Evolutionary conservation across 208 protist genomes (phyloP).

Genomic region (Leishmania amazonensis): DNA sequence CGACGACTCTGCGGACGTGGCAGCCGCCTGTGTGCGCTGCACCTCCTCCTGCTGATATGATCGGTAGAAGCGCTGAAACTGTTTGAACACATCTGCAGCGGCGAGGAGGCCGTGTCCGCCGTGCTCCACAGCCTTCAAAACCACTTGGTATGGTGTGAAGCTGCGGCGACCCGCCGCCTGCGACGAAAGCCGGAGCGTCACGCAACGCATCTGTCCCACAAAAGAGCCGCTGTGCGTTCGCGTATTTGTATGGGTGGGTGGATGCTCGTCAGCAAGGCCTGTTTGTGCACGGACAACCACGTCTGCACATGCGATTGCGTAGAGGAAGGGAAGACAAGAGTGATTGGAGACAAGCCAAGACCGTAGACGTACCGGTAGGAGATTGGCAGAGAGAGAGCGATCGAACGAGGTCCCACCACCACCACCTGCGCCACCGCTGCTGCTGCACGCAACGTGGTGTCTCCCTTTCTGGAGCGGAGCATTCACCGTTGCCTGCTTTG

Average conservation of each 20-base stretch:
- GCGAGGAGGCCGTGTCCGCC: constrained; percentile 67
- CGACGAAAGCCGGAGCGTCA: background rate
- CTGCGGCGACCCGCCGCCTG: background rate
- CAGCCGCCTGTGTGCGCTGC: constrained; percentile 3
- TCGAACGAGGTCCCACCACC: background rate
- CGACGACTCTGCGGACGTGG: background rate
- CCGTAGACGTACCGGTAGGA: background rate
- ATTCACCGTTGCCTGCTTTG: background rate
- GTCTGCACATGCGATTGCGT: background rate
- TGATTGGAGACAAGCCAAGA: background rate
- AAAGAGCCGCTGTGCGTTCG: background rate
- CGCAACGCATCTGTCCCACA: constrained; percentile 8
- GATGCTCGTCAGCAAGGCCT: background rate
- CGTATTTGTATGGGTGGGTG: background rate
- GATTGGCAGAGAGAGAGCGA: background rate
- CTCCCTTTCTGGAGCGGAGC: background rate
- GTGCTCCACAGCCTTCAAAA: constrained; percentile 56
- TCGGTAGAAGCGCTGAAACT: constrained; percentile 78
- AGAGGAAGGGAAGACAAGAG: background rate
- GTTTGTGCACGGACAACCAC: background rate
- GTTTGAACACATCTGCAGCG: constrained; percentile 63
- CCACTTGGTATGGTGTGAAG: constrained; percentile 58
- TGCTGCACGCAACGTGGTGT: background rate
- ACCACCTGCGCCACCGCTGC: background rate
- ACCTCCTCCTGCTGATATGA: constrained; percentile 19